Conservation (phyloP, 148 eudicot species). For the Cornus suecica region DNA sequence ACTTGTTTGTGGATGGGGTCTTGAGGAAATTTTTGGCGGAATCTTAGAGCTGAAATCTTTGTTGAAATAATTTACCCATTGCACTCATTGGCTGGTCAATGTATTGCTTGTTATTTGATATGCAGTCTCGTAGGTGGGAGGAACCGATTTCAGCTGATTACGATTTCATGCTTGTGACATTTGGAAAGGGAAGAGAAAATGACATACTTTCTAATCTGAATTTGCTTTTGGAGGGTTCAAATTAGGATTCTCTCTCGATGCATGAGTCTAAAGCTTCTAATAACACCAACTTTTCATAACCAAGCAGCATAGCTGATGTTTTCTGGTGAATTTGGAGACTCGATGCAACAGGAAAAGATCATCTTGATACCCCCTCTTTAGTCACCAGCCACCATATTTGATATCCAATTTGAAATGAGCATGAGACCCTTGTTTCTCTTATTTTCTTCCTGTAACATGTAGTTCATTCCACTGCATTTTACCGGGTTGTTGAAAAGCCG, state of each 20-base stretch:
- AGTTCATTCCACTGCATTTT: background rate
- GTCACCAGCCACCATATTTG: background rate
- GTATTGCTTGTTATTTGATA: background rate
- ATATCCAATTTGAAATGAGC: background rate
- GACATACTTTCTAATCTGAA: background rate
- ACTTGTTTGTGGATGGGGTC: background rate
- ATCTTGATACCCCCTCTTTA: background rate
- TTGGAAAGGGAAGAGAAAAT: background rate
- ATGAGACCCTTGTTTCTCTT: background rate
- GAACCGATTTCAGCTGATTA: background rate
- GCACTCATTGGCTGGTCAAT: background rate
- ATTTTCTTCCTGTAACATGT: too few species aligned
- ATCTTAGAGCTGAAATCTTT: background rate
- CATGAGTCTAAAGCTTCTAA: background rate
- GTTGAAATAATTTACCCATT: background rate
- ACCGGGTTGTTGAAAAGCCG: background rate
- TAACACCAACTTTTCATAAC: background rate
- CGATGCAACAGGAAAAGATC: background rate
- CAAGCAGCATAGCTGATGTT: background rate
- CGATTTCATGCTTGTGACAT: background rate
- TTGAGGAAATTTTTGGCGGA: background rate
- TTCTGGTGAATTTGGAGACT: too few species aligned
- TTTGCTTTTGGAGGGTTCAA: background rate
- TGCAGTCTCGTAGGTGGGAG: too few species aligned
- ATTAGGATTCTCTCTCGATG: background rate